Base-by-base conservation (phyloP, 2,329 filamentous ascomycete species). In the Ceratocystis ficicola region DNA sequence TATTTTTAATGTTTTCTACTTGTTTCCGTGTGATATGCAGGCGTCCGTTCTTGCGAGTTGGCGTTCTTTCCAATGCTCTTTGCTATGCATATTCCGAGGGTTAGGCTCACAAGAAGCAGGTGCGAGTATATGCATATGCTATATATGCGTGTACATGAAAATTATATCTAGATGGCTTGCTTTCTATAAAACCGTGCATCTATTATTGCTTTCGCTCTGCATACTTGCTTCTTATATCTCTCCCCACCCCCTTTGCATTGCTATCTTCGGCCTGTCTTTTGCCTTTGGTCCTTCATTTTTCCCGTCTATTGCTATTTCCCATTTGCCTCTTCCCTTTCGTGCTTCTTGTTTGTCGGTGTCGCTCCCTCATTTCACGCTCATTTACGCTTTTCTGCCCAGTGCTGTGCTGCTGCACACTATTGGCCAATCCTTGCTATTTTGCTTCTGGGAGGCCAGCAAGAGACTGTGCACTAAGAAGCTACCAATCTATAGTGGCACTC, bases 401-500 rank as follows among this genome's bases (percentile, higher is more conserved):
- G 17, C 52, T 25, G 52, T 36, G 28, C 52, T 32, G 52, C 28
- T 36, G 22, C n/a, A 52, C 10, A 52, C n/a, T 25, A 25, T 52
- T 25, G 48, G n/a, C 48, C n/a, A n/a, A 59, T 36, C 55, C 55
- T 36, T 59, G 55, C 6, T 36, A 59, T 8, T 20, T 20, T 59
- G 55, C 28, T 32, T 59, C 30, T 59, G 55, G 36, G 10, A 59
- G 32, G 17, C 52, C 20, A 59, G 52, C 25, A 59, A 32, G 32
- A 36, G 20, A 25, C 48, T 59, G 28, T 36, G 55, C 55, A n/a
- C 55, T 59, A 59, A 30, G 55, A 59, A 59, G 25, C 55, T 36
- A 36, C 28, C 7, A 30, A 59, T 22, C 28, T 59, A 59, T 59
- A 59, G 28, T 59, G 55, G 28, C 28, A 20, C 32, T 36, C 55